Percentiles rank a stretch among this genome's conserved stretches.
Evolutionary conservation across 2,329 filamentous ascomycete genomes (phyloP).

Genomic region (Lecanicillium sp.): DNA sequence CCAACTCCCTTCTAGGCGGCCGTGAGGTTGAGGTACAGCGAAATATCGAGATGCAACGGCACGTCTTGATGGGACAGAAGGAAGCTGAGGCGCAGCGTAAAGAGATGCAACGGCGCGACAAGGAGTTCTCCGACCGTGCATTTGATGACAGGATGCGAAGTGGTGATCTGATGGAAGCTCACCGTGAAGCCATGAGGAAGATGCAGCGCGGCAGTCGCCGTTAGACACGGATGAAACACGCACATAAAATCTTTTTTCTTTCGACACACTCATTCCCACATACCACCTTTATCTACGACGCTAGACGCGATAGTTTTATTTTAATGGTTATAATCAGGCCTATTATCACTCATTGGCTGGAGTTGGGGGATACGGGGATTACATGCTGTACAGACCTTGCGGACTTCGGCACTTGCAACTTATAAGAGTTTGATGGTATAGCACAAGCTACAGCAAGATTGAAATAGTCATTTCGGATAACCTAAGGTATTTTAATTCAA

Average conservation of each 20-base stretch:
- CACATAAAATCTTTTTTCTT: background rate
- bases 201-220: conserved; percentile 55
- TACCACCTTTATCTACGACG: background rate
- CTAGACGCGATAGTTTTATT: background rate
- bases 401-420: no score
- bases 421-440: no score
- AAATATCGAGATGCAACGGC: conserved; percentile 47
- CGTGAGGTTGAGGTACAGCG: conserved; percentile 35
- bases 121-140: conserved; percentile 50
- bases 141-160: conserved; percentile 72
- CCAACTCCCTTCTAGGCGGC: conserved; percentile 22
- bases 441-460: no score
- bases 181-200: conserved; percentile 70
- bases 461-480: no score
- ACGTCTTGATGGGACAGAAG: conserved; percentile 51
- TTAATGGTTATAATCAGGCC: background rate
- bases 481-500: no score
- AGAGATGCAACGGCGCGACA: conserved; percentile 49
- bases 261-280: background rate
- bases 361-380: no score
- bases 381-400: no score
- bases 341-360: no score
- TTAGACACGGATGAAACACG: conserved; percentile 7
- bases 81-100: conserved; percentile 54
- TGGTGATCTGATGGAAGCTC: conserved; percentile 65